A percentile compares a stretch with the other conserved stretches of the same genome.
These are phyloP conservation scores for Musa balbisiana DNA, from an alignment of 202 grass and related monocot genomes.

Conservation along the genomic window DNA sequence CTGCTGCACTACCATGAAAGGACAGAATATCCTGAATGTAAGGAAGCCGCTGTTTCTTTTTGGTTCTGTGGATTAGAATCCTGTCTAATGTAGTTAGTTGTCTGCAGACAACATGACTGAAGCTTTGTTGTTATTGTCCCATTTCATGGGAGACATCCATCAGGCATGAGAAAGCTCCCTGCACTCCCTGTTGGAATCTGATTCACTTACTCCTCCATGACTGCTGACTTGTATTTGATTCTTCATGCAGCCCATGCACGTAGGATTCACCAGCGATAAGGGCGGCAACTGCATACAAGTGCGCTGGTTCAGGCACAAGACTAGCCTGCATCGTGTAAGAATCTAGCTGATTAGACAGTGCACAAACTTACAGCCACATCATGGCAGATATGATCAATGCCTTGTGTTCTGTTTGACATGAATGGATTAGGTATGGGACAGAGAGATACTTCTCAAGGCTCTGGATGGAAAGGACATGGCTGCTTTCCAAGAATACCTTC, in stretches of 20 bases:
- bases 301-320: constrained; percentile 68
- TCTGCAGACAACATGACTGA: constrained; percentile 79
- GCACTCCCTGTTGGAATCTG: background rate
- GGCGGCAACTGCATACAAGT: constrained; percentile 70
- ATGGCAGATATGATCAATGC: too few relatives aligned
- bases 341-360: too few relatives aligned
- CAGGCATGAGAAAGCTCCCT: constrained; percentile 35
- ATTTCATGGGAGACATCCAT: constrained; percentile 96
- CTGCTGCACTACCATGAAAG: constrained; percentile 76
- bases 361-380: too few relatives aligned
- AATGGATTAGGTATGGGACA: constrained; percentile 67
- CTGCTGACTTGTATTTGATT: background rate
- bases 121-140: constrained; percentile 71
- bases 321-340: constrained; percentile 75
- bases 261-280: constrained; percentile 74
- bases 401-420: too few relatives aligned
- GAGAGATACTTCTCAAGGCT: constrained; percentile 75
- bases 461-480: constrained; percentile 55
- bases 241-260: constrained; percentile 70
- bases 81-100: background rate
- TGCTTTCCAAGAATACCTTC: constrained; percentile 53
- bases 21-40: constrained; percentile 63
- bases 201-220: background rate
- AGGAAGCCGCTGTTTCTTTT: background rate
- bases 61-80: constrained; percentile 3